These are phyloP conservation scores for Phytopythium sindhum DNA, from an alignment of 352 stramenopile genomes.

Conservation along the genomic window DNA sequence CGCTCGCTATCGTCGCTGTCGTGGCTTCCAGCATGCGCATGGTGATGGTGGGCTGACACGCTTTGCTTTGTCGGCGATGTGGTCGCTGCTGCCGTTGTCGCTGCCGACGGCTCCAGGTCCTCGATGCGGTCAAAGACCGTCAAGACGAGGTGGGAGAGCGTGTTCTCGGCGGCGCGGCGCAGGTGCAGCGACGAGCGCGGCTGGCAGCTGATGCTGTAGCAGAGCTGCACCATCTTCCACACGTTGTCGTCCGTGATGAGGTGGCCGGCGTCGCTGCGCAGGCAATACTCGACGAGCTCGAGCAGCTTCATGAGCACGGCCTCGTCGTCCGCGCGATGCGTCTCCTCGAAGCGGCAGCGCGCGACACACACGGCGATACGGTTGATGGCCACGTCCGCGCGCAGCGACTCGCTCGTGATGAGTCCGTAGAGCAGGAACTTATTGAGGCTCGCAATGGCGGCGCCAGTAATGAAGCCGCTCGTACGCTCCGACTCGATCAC, in stretches of 20 bases:
- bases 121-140: constrained; percentile 94
- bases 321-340: constrained; percentile 89
- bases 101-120: constrained; percentile 47
- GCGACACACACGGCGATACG: constrained; percentile 92
- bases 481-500: constrained; percentile 95
- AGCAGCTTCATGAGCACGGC: constrained; percentile 95
- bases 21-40: neutral
- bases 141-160: constrained; percentile 95
- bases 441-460: constrained; percentile 94
- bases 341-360: constrained; percentile 95
- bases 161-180: constrained; percentile 93
- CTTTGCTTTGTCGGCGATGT: neutral
- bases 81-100: neutral
- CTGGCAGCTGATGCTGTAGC: constrained; percentile 94
- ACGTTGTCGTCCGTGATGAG: constrained; percentile 91
- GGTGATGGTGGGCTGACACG: neutral
- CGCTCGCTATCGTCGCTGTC: neutral
- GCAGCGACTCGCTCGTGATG: constrained; percentile 86
- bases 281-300: constrained; percentile 94
- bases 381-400: constrained; percentile 91
- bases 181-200: constrained; percentile 89
- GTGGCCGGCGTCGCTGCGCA: constrained; percentile 89
- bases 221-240: constrained; percentile 96
- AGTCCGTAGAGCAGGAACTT: constrained; percentile 99
- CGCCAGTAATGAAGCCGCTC: constrained; percentile 95